These are phyloP conservation scores for Chiua sp. DNA, from an alignment of 1,284 basidiomycete genomes.

Conservation along the genomic window DNA sequence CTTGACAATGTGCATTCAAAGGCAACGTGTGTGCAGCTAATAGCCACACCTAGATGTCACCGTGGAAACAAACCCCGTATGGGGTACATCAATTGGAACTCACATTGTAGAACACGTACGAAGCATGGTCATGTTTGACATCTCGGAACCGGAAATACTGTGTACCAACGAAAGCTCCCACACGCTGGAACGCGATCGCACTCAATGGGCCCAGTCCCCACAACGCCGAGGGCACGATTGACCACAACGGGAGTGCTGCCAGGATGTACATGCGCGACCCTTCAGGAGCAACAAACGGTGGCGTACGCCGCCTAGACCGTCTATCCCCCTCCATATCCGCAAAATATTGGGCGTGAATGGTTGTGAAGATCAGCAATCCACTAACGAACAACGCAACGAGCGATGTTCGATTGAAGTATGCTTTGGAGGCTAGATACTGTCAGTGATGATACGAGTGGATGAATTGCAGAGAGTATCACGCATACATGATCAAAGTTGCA, in stretches of 20 bases:
- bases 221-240: conserved; percentile 14
- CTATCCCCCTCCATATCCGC: conserved; percentile 46
- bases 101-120: too few species aligned
- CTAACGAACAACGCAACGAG: conserved; percentile 33
- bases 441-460: background rate
- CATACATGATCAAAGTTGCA: conserved; percentile 39
- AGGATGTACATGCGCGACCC: conserved; percentile 27
- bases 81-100: too few species aligned
- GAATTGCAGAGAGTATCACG: background rate
- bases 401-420: conserved; percentile 11
- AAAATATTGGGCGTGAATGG: conserved; percentile 49
- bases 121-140: too few species aligned
- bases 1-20: too few species aligned
- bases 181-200: conserved; percentile 3
- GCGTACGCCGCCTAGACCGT: conserved; percentile 41
- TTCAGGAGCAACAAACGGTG: conserved; percentile 43
- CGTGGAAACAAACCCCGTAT: too few species aligned
- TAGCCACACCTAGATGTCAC: too few species aligned
- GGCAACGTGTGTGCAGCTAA: too few species aligned
- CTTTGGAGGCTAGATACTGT: conserved; percentile 7
- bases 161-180: too few species aligned
- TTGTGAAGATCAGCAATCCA: conserved; percentile 40
- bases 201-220: conserved; percentile 21
- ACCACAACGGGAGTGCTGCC: conserved; percentile 22
- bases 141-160: too few species aligned